Percentiles rank a stretch among this genome's conserved stretches.
Conservation (phyloP, 2,329 filamentous ascomycete genomes). For the Penicillium sp. region DNA sequence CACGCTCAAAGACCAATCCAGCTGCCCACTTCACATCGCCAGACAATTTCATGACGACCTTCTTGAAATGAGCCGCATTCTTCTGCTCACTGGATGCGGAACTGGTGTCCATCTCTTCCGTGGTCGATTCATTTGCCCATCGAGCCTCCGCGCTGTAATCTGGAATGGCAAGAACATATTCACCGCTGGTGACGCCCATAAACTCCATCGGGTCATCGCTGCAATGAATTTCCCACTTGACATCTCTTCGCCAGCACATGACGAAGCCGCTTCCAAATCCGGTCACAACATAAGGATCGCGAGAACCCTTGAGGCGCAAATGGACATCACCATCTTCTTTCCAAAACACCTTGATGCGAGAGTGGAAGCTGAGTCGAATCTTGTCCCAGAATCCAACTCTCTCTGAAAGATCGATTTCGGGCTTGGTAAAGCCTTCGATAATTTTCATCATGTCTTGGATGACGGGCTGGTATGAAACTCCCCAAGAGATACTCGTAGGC, state of each 20-base stretch:
- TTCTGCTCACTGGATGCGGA: constrained; percentile 66
- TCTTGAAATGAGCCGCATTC: constrained; percentile 86
- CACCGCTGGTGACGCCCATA: constrained; percentile 93
- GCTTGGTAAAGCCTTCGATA: constrained; percentile 95
- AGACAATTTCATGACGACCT: constrained; percentile 97
- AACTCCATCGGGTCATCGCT: constrained; percentile 88
- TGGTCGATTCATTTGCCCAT: constrained; percentile 55
- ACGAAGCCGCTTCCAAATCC: constrained; percentile 92
- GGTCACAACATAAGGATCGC: constrained; percentile 91
- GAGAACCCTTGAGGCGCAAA: constrained; percentile 81
- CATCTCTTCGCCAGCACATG: constrained; percentile 98
- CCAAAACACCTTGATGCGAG: constrained; percentile 85
- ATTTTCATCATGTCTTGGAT: constrained; percentile 99
- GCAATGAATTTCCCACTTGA: constrained; percentile 81
- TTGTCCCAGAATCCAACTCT: constrained; percentile 99
- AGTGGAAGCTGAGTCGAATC: constrained; percentile 91
- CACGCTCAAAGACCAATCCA: constrained; percentile 88
- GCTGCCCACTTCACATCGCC: constrained; percentile 93
- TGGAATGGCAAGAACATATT: constrained; percentile 91
- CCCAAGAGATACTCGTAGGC: constrained; percentile 94
- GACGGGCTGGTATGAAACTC: constrained; percentile 93
- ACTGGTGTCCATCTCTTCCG: constrained; percentile 61
- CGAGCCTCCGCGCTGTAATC: constrained; percentile 89
- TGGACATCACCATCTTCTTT: constrained; percentile 95
- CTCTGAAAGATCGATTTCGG: constrained; percentile 90